These are phyloP conservation scores for Cruciata laevipes DNA, from an alignment of 257 asterid species.

Conservation along the genomic window DNA sequence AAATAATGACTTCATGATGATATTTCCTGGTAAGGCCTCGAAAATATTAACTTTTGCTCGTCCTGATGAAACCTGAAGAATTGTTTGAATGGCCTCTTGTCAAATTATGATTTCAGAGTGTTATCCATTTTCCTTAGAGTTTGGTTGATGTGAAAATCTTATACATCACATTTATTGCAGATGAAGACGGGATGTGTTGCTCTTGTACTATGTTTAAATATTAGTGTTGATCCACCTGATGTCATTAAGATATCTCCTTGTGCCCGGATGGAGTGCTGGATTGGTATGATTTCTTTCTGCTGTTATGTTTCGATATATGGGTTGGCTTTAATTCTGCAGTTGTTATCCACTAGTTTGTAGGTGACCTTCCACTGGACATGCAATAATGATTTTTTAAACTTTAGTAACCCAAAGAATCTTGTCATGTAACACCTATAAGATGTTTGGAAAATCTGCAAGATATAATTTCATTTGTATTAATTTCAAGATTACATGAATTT, in stretches of 20 bases:
- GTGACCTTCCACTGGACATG: not conserved
- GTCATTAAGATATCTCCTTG: slow-evolving; percentile 99
- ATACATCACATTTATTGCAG: slow-evolving; percentile 46
- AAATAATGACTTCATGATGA: not conserved
- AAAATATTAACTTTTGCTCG: no score
- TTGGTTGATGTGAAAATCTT: not conserved
- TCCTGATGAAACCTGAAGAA: not conserved
- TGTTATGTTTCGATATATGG: slow-evolving; percentile 8
- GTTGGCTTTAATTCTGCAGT: not conserved
- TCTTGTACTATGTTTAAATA: slow-evolving; percentile 90
- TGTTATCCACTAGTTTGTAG: not conserved
- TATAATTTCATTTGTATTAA: no score
- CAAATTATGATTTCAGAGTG: not conserved
- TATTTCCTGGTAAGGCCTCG: not conserved
- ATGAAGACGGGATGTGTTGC: slow-evolving; percentile 99
- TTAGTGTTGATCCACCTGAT: slow-evolving; percentile 96
- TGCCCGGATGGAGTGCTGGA: slow-evolving; percentile 99
- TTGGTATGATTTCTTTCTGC: slow-evolving; percentile 50
- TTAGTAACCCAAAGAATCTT: no score
- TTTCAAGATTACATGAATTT: no score
- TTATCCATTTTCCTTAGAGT: not conserved
- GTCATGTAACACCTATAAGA: no score
- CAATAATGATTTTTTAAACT: no score
- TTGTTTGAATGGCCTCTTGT: not conserved
- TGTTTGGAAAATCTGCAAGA: no score